phyloP scores from a whole-genome alignment of 2,329 filamentous ascomycete species.

The Colletotrichum nymphaeae region DNA sequence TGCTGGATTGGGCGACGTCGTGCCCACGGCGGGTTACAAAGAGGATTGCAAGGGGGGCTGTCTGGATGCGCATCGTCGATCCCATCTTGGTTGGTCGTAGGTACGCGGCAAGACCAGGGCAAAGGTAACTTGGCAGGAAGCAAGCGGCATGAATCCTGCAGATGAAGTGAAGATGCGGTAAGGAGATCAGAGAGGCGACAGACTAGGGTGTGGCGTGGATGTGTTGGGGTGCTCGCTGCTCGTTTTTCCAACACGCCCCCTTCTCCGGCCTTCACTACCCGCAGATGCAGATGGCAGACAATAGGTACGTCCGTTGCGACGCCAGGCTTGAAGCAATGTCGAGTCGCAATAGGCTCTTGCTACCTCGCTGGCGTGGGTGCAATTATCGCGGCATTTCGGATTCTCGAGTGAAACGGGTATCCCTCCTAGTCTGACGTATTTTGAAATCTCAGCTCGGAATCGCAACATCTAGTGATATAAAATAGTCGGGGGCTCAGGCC shows the following conservation, averaged over 20 bases:
- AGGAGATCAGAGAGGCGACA: slow-evolving; percentile 29
- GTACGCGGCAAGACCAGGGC: background rate
- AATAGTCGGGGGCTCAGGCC: background rate
- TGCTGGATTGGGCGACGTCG: slow-evolving; percentile 17
- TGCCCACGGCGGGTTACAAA: background rate
- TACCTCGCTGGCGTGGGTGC: background rate
- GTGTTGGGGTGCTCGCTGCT: background rate
- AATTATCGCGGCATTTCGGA: background rate
- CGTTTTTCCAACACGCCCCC: background rate
- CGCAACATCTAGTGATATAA: background rate
- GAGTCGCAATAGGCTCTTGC: background rate
- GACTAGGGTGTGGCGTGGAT: slow-evolving; percentile 14
- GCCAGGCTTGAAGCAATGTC: background rate
- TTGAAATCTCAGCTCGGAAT: background rate
- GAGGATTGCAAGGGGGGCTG: background rate
- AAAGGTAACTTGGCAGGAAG: slow-evolving; percentile 22
- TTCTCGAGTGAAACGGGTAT: background rate
- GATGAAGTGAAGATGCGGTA: slow-evolving; percentile 33
- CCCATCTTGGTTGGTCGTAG: slow-evolving; percentile 26
- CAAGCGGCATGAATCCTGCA: slow-evolving; percentile 31
- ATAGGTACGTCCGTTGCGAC: background rate
- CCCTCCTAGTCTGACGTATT: background rate
- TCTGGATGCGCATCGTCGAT: slow-evolving; percentile 30
- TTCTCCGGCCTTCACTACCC: background rate
- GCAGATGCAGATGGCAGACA: background rate